These are phyloP conservation scores for Naganishia vaughanmartiniae DNA, from an alignment of 768 basidiomycete species.

Conservation along the genomic window DNA sequence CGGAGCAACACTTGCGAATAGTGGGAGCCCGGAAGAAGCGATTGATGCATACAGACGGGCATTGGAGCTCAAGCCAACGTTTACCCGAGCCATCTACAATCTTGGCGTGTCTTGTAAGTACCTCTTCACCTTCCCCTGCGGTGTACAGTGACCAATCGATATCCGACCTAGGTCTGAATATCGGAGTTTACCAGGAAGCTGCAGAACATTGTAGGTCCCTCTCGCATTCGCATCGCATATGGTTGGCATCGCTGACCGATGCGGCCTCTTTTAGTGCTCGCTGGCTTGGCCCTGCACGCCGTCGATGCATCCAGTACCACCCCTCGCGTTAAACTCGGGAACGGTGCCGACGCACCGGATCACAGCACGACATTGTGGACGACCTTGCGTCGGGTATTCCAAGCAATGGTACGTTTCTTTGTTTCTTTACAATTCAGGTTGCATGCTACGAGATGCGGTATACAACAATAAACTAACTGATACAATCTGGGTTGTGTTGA, in stretches of 20 bases:
- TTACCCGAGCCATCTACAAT: conserved; percentile 95
- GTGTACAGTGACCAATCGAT: conserved; percentile 14
- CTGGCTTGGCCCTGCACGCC: conserved; percentile 44
- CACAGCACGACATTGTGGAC: conserved; percentile 85
- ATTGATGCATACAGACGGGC: conserved; percentile 74
- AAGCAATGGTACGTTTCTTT: conserved; percentile 66
- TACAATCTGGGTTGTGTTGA: neutral
- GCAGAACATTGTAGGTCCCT: conserved; percentile 70
- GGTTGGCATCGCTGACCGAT: neutral
- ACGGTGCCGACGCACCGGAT: conserved; percentile 55
- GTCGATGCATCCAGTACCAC: conserved; percentile 2
- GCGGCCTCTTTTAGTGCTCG: conserved; percentile 37
- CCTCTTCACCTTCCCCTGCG: conserved; percentile 17
- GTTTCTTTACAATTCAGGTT: neutral
- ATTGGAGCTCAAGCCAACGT: conserved; percentile 83
- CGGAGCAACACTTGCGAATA: conserved; percentile 91
- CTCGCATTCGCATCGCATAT: neutral
- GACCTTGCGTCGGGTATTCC: conserved; percentile 76
- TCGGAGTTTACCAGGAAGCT: conserved; percentile 90
- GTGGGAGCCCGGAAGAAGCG: conserved; percentile 89
- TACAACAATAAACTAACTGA: neutral
- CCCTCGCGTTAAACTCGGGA: conserved; percentile 10
- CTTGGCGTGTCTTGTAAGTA: conserved; percentile 92
- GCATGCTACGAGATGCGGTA: neutral
- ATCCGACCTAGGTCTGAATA: conserved; percentile 73